Evolutionary conservation across 257 asterid species (phyloP).

Genomic region (Thymus quinquecostatus): DNA sequence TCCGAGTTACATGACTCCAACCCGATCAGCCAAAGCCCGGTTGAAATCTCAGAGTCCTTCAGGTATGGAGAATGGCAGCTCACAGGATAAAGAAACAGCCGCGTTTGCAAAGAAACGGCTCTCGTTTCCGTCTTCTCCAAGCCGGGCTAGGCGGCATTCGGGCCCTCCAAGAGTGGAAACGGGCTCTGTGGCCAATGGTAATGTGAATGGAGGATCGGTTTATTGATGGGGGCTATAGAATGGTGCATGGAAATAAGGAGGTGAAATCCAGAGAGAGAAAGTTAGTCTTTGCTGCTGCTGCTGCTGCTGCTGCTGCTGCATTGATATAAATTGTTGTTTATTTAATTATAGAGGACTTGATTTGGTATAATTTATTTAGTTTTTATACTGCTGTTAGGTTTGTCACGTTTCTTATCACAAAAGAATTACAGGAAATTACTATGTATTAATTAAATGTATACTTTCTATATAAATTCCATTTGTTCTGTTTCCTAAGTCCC

Average conservation of each 20-base stretch:
- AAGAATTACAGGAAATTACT: slow-evolving; percentile 5
- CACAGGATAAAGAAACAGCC: slow-evolving; percentile 48
- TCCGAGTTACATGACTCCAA: slow-evolving; percentile 88
- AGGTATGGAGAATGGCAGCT: slow-evolving; percentile 51
- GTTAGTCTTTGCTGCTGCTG: neutral
- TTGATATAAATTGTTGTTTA: slow-evolving; percentile 29
- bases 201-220: slow-evolving; percentile 46
- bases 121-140: slow-evolving; percentile 81
- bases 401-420: slow-evolving; percentile 11
- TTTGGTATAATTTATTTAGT: slow-evolving; percentile 34
- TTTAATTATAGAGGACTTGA: slow-evolving; percentile 35
- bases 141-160: slow-evolving; percentile 59
- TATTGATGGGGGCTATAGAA: slow-evolving; percentile 17
- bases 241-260: slow-evolving; percentile 21
- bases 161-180: slow-evolving; percentile 63
- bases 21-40: slow-evolving; percentile 80
- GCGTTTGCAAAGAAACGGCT: slow-evolving; percentile 66
- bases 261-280: slow-evolving; percentile 1
- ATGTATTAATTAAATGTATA: slow-evolving; percentile 16
- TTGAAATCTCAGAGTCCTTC: slow-evolving; percentile 58
- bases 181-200: slow-evolving; percentile 32
- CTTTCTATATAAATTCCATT: neutral
- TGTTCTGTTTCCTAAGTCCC: too few species aligned
- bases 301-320: slow-evolving; percentile 24
- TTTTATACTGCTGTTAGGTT: neutral